Percentiles rank a stretch among this genome's conserved stretches.
These are phyloP conservation scores for Geranium rotundifolium DNA, from an alignment of 345 rosid genomes.

Conservation along the genomic window DNA sequence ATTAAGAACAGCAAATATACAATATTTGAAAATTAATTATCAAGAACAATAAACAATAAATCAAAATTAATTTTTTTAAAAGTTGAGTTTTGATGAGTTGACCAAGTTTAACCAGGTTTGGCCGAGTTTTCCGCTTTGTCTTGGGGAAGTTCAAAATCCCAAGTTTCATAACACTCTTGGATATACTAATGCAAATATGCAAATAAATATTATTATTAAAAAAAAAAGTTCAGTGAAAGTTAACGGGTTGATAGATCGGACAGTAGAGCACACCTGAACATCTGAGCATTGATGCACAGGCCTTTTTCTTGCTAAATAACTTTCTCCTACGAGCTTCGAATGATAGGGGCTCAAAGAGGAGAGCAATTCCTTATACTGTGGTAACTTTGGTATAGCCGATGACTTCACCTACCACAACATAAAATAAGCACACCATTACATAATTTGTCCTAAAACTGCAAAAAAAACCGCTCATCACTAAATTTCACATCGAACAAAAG, in stretches of 20 bases:
- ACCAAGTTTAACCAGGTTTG: too few species aligned
- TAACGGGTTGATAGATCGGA: neutral
- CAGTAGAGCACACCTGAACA: slow-evolving; percentile 49
- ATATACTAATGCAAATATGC: too few species aligned
- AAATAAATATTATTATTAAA: too few species aligned
- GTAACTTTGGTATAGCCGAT: slow-evolving; percentile 65
- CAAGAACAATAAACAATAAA: too few species aligned
- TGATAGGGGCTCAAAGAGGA: slow-evolving; percentile 61
- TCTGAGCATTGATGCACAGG: slow-evolving; percentile 83
- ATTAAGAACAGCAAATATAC: too few species aligned
- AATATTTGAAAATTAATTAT: too few species aligned
- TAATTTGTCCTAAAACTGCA: neutral
- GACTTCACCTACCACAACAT: slow-evolving; percentile 49
- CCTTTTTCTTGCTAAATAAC: slow-evolving; percentile 76
- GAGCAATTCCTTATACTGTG: slow-evolving; percentile 59
- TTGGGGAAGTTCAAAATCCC: too few species aligned
- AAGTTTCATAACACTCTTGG: too few species aligned
- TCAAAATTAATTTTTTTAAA: too few species aligned
- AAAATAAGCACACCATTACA: slow-evolving; percentile 3
- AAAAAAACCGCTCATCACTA: neutral
- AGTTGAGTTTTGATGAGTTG: too few species aligned
- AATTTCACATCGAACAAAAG: neutral
- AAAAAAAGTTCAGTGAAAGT: neutral
- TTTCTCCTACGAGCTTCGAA: slow-evolving; percentile 90
- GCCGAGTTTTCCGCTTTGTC: too few species aligned